Percentiles rank a stretch among this genome's conserved stretches.
phyloP scores from a whole-genome alignment of 768 basidiomycete species.

The Lactifluus hygrophoroides region DNA sequence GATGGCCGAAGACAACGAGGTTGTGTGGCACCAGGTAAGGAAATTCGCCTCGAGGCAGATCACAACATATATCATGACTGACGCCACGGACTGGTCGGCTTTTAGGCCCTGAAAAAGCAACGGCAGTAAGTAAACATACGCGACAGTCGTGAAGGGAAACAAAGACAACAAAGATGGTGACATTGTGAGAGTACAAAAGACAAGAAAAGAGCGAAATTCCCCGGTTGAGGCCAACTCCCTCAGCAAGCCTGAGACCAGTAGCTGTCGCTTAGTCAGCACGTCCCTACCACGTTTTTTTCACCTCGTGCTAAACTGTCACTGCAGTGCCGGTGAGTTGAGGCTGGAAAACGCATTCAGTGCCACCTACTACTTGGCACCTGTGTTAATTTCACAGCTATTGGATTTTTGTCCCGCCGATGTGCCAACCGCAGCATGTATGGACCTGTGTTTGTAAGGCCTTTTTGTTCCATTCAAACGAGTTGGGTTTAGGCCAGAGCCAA shows the following conservation, averaged over 20 bases:
- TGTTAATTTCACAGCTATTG: not conserved
- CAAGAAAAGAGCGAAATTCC: not conserved
- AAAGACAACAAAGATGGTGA: not conserved
- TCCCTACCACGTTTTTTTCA: not conserved
- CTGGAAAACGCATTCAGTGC: not conserved
- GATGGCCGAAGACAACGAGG: conserved; percentile 21
- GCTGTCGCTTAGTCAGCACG: not conserved
- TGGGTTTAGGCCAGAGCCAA: no score
- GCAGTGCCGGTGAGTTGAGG: no score
- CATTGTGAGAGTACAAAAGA: not conserved
- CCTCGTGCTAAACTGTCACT: no score
- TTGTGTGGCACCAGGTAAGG: conserved; percentile 14
- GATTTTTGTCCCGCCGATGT: not conserved
- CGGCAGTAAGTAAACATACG: not conserved
- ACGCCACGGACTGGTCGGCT: conserved; percentile 12
- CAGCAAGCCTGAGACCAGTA: not conserved
- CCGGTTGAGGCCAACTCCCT: not conserved
- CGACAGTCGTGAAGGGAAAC: not conserved
- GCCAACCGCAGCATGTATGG: not conserved
- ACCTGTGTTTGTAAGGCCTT: no score
- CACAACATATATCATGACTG: conserved; percentile 18
- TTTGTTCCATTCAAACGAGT: no score
- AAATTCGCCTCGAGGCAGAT: conserved; percentile 22
- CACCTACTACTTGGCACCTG: not conserved
- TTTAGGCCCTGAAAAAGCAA: not conserved